phyloP scores from a whole-genome alignment of 495 filamentous ascomycete species.

The Cladorrhinum samala region DNA sequence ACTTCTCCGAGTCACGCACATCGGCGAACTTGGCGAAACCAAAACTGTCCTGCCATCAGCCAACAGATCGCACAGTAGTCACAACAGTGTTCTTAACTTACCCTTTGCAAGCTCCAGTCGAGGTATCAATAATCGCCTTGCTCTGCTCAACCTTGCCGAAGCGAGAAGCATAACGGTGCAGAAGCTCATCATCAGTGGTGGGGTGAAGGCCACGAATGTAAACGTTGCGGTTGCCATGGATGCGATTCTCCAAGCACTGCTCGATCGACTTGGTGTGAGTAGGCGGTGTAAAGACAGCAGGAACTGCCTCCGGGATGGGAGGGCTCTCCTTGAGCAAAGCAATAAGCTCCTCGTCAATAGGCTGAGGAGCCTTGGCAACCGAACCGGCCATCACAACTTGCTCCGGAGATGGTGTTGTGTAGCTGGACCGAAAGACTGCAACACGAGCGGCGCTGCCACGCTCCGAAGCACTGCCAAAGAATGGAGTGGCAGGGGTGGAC shows the following conservation, averaged over 20 bases:
- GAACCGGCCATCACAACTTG: constrained; percentile 38
- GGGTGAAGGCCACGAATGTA: constrained; percentile 95
- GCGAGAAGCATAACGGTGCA: constrained; percentile 71
- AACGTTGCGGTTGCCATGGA: constrained; percentile 80
- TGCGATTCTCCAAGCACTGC: constrained; percentile 85
- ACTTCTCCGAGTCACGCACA: constrained; percentile 83
- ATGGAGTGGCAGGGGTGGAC: constrained; percentile 55
- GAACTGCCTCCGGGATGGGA: constrained; percentile 80
- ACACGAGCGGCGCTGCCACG: constrained; percentile 45
- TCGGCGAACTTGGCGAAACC: constrained; percentile 92
- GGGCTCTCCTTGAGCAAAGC: constrained; percentile 67
- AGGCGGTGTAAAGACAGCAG: constrained; percentile 69
- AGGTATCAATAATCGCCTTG: constrained; percentile 94
- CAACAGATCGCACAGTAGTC: background rate
- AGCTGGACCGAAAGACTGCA: constrained; percentile 54
- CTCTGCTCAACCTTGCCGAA: constrained; percentile 90
- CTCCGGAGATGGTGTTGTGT: constrained; percentile 59
- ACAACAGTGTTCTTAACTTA: too few species aligned
- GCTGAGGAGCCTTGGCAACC: constrained; percentile 42
- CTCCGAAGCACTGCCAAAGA: constrained; percentile 49
- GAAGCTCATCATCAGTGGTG: constrained; percentile 85
- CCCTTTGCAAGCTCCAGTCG: constrained; percentile 92
- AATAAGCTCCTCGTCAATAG: constrained; percentile 58
- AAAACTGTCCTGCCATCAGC: constrained; percentile 52
- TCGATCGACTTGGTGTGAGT: constrained; percentile 75